A percentile compares a stretch with the other conserved stretches of the same genome.
These are phyloP conservation scores for Vanrija sp. DNA, from an alignment of 1,284 basidiomycete genomes.

Conservation along the genomic window DNA sequence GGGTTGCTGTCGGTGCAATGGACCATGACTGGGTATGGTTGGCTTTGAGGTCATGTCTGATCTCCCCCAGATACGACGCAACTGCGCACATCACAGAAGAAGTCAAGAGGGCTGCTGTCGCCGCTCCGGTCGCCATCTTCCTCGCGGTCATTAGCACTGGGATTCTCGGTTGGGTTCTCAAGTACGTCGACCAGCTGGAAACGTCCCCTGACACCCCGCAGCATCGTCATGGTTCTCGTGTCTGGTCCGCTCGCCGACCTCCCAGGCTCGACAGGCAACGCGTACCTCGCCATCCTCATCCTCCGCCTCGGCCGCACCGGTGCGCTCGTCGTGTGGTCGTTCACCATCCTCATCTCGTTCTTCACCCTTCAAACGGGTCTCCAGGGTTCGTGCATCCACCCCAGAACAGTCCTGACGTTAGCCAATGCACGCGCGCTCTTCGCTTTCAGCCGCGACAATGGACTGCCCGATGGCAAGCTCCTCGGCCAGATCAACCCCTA, in stretches of 20 bases:
- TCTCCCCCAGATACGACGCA: slow-evolving; percentile 56
- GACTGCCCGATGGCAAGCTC: slow-evolving; percentile 73
- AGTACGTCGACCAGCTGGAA: slow-evolving; percentile 31
- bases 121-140: slow-evolving; percentile 76
- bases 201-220: not conserved
- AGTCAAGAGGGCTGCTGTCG: slow-evolving; percentile 80
- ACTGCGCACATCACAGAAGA: slow-evolving; percentile 88
- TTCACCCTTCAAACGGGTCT: slow-evolving; percentile 74
- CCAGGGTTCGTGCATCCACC: slow-evolving; percentile 49
- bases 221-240: slow-evolving; percentile 63
- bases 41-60: slow-evolving; percentile 47
- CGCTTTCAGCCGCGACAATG: slow-evolving; percentile 61
- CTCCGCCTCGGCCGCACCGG: slow-evolving; percentile 67
- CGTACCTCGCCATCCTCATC: slow-evolving; percentile 71
- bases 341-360: slow-evolving; percentile 63
- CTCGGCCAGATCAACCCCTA: slow-evolving; percentile 65
- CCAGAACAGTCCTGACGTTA: slow-evolving; percentile 3
- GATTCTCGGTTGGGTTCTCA: slow-evolving; percentile 74
- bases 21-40: slow-evolving; percentile 58
- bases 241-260: slow-evolving; percentile 58
- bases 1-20: slow-evolving; percentile 86
- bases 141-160: slow-evolving; percentile 84
- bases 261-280: slow-evolving; percentile 63
- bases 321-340: slow-evolving; percentile 66
- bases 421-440: slow-evolving; percentile 82